These are phyloP conservation scores for Tritrichomonas foetus DNA, from an alignment of 208 protist species.

Conservation along the genomic window DNA sequence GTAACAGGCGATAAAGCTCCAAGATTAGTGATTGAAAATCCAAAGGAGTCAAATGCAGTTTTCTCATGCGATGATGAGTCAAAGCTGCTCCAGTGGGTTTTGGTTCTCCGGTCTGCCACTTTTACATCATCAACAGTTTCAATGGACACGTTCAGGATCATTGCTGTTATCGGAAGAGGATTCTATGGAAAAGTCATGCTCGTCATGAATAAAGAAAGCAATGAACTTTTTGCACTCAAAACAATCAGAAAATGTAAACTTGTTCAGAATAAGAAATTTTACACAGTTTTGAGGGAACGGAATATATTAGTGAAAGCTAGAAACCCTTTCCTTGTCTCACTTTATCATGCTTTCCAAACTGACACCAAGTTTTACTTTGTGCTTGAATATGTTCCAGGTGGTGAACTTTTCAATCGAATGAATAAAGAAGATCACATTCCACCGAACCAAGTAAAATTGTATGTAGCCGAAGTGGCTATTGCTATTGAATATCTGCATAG, in stretches of 20 bases:
- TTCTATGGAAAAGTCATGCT: conserved; percentile 41
- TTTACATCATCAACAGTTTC: background rate
- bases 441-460: background rate
- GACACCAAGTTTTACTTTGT: conserved; percentile 26
- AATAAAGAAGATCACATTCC: background rate
- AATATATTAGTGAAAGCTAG: conserved; percentile 3
- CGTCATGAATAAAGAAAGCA: background rate
- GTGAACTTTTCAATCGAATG: background rate
- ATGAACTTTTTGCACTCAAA: conserved; percentile 9
- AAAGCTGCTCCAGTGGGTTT: background rate
- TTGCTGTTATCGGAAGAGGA: background rate
- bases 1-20: background rate
- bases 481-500: conserved; percentile 37
- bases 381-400: conserved; percentile 32
- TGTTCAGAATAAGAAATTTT: background rate
- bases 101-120: background rate
- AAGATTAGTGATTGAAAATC: background rate
- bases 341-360: conserved; percentile 36
- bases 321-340: background rate
- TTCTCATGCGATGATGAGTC: background rate
- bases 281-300: background rate
- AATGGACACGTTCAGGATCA: background rate
- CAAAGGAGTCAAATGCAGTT: too few relatives aligned
- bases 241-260: background rate
- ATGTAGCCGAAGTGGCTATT: background rate